Conservation (phyloP, 495 filamentous ascomycete species). For the Viridothelium virens region DNA sequence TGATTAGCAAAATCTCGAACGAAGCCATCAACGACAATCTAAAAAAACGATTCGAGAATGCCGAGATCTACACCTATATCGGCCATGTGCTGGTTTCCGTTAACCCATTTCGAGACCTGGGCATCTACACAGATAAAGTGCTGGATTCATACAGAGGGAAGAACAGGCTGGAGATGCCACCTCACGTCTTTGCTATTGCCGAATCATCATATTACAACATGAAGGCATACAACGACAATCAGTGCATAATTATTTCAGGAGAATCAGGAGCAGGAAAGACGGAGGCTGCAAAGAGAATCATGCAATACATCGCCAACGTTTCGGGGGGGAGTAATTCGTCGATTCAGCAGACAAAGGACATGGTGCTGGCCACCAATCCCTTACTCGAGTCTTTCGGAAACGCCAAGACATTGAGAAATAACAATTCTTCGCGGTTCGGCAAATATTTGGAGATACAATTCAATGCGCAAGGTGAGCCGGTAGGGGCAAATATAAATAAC, state of each 20-base stretch:
- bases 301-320: conserved; percentile 98
- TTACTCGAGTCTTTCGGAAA: conserved; percentile 97
- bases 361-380: conserved; percentile 97
- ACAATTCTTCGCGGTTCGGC: conserved; percentile 97
- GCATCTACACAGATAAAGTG: conserved; percentile 93
- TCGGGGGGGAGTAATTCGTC: conserved; percentile 81
- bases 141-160: conserved; percentile 88
- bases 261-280: conserved; percentile 99
- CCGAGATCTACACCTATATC: conserved; percentile 99
- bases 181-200: conserved; percentile 96
- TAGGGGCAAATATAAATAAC: conserved; percentile 96
- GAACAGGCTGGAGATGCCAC: conserved; percentile 91
- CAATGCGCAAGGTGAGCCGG: conserved; percentile 83
- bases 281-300: conserved; percentile 97
- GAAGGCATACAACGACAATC: conserved; percentile 98
- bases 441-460: conserved; percentile 98
- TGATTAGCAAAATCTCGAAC: conserved; percentile 96
- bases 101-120: conserved; percentile 96
- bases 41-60: conserved; percentile 92
- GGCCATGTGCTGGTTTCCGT: conserved; percentile 99
- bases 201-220: conserved; percentile 98
- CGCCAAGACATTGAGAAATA: conserved; percentile 94
- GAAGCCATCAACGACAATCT: conserved; percentile 99
- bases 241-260: conserved; percentile 98
- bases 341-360: conserved; percentile 97